Evolutionary conservation across 495 filamentous ascomycete species (phyloP), one percentile per base, ranked within the genome.

Genomic region (Talaromyces trachyspermus): DNA sequence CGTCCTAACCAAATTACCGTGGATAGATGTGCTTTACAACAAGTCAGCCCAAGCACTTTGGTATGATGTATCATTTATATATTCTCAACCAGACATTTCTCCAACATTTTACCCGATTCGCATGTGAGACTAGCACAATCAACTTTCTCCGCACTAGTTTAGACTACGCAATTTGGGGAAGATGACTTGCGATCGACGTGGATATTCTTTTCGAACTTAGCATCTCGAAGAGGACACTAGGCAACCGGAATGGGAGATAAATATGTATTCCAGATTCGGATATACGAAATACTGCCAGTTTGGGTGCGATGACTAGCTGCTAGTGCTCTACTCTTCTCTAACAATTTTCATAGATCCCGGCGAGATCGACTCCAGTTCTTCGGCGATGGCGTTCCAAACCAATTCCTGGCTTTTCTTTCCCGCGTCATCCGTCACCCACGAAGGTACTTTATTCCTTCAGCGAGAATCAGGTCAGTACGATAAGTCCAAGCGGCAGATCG

Each of bases 371-470:
- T 58, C 55, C 43, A 58, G 22, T 29, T 29, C 43, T 4, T 22
- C 11, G 18, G 59, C 51, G 20, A 72, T 50, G 43, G 65, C 65
- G 9, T 62, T 59, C 65, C 68, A 69, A 5, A 68, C 57, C 26
- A 57, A 38, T 20, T 58, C 56, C 42, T 70, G 63, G 49, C 67
- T 48, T 22, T 64, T 50, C 53, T 60, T 59, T 10, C 69, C 69
- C 23, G 58, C 58, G 11, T 61, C 48, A 18, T 63, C 51, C 2
- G 54, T 53, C 9, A 69, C 44, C 53, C 48, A 54, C 24, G 46
- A 48, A 30, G 58, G 62, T 39, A 54, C 24, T 32, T 54, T 50
- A 25, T 54, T 1, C 20, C 44, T 46, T 25, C 9, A 23, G 17
- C 11, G 6, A 18, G 29, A 30, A 22, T 10, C 3, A 24, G 1